Conservation (phyloP, 129 eudicot genomes). For the Solidago caesia region DNA sequence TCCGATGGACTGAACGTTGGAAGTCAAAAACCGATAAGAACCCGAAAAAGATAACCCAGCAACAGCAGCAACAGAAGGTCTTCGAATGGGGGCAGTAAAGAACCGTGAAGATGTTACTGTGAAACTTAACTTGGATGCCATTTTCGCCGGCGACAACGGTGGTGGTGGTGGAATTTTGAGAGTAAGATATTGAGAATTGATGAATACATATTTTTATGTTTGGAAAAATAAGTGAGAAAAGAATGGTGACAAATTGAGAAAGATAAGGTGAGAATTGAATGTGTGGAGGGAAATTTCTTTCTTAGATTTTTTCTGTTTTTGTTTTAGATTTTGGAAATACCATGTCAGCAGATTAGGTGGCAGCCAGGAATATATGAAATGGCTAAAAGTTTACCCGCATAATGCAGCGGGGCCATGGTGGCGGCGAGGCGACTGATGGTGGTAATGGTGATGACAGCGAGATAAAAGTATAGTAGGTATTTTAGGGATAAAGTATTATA, state of each 20-base stretch:
- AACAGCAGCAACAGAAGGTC: conserved; percentile 36
- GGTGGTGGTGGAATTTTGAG: conserved; percentile 23
- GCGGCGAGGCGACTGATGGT: too few species aligned
- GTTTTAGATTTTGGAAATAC: conserved; percentile 3
- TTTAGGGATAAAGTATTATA: too few species aligned
- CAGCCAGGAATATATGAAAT: not conserved
- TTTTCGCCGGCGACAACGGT: conserved; percentile 39
- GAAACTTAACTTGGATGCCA: conserved; percentile 76
- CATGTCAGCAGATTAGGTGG: conserved; percentile 24
- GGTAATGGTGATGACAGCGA: too few species aligned
- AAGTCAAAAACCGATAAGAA: conserved; percentile 41
- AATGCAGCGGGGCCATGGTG: too few species aligned
- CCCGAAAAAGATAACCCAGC: conserved; percentile 32
- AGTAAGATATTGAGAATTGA: conserved; percentile 17
- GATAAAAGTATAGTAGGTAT: too few species aligned
- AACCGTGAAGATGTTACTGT: conserved; percentile 52
- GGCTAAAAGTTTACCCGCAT: too few species aligned
- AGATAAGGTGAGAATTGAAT: conserved; percentile 60
- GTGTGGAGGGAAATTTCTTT: conserved; percentile 68
- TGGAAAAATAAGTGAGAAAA: conserved; percentile 24
- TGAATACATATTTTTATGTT: conserved; percentile 35
- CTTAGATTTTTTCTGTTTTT: conserved; percentile 13
- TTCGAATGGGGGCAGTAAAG: conserved; percentile 52
- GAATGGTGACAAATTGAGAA: conserved; percentile 7
- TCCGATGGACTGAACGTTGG: conserved; percentile 45